Evolutionary conservation across 768 basidiomycete genomes (phyloP), one percentile per base, ranked within the genome.

Genomic region (Sporobolomyces roseus): DNA sequence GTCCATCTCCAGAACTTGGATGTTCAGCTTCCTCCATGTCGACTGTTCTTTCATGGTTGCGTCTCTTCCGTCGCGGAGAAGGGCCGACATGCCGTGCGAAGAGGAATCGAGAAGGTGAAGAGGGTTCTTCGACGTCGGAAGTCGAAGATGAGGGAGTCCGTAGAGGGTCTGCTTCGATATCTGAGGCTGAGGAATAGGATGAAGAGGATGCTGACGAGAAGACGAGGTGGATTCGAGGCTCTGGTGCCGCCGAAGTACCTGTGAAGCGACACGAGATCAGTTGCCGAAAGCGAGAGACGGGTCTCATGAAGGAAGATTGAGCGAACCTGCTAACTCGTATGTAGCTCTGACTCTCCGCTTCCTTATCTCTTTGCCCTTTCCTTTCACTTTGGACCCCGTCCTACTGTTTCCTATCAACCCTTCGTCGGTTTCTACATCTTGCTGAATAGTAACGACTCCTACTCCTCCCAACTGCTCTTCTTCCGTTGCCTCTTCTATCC

Each of bases 281-380:
- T n/a, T n/a, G n/a, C n/a, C n/a, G n/a, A n/a, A n/a, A n/a, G n/a
- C n/a, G n/a, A n/a, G n/a, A n/a, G n/a, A n/a, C n/a, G n/a, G n/a
- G n/a, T n/a, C n/a, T n/a, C n/a, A n/a, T n/a, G 38, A 12, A 4
- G 10, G 12, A 45, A 23, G 30, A 27, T 51, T 10, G 14, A 10
- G 70, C 78, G 69, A 35, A 80, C 80, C 81, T 21, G 71, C 75
- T 3, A 81, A 65, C 25, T 80, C 77, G 65, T 81, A 81, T 56
- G 79, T 80, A 30, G 81, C 81, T 56, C 77, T 78, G 36, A 79
- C 80, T 13, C 74, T 61, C 48, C 74, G 30, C 56, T 66, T 64
- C 25, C 69, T 68, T 13, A 38, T 27, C 14, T 55, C 56, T 50
- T 36, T 63, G 9, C 25, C 33, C 38, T 55, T 49, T 10, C 43